phyloP scores from a whole-genome alignment of 2,329 filamentous ascomycete species.

The Fusarium secorum region DNA sequence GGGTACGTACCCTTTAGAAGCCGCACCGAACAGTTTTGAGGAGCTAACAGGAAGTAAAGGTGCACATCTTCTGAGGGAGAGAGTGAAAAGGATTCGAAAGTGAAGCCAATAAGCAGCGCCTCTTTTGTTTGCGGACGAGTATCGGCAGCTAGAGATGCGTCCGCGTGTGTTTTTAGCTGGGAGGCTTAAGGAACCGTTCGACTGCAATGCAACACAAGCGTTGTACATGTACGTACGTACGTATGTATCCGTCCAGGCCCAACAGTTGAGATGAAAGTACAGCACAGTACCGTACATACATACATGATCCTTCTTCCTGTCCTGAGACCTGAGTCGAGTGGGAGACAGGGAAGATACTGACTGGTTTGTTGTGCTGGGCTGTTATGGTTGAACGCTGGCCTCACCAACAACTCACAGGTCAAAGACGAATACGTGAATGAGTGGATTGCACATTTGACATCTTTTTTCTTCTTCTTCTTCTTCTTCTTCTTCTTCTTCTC shows the following conservation, averaged over 20 bases:
- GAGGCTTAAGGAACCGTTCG: slow-evolving; percentile 22
- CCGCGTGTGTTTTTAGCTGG: slow-evolving; percentile 25
- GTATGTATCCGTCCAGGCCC: background rate
- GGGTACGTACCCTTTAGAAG: slow-evolving; percentile 30
- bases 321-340: background rate
- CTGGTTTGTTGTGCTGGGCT: slow-evolving; percentile 5
- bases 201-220: slow-evolving; percentile 35
- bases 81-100: background rate
- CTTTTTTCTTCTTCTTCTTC: background rate
- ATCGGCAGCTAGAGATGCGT: slow-evolving; percentile 33
- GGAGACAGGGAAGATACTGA: background rate
- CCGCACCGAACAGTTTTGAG: slow-evolving; percentile 4
- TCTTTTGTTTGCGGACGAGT: slow-evolving; percentile 6
- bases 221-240: background rate
- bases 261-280: slow-evolving; percentile 9
- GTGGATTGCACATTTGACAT: slow-evolving; percentile 10
- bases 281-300: background rate
- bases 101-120: slow-evolving; percentile 11
- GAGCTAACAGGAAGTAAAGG: background rate
- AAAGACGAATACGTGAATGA: slow-evolving; percentile 23
- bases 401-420: slow-evolving; percentile 6
- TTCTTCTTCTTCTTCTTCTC: background rate
- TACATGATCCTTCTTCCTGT: background rate
- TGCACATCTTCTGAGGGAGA: background rate
- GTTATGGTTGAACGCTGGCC: slow-evolving; percentile 2